Evolutionary conservation across 352 stramenopile species (phyloP).

Genomic region (Phytophthora citricola): DNA sequence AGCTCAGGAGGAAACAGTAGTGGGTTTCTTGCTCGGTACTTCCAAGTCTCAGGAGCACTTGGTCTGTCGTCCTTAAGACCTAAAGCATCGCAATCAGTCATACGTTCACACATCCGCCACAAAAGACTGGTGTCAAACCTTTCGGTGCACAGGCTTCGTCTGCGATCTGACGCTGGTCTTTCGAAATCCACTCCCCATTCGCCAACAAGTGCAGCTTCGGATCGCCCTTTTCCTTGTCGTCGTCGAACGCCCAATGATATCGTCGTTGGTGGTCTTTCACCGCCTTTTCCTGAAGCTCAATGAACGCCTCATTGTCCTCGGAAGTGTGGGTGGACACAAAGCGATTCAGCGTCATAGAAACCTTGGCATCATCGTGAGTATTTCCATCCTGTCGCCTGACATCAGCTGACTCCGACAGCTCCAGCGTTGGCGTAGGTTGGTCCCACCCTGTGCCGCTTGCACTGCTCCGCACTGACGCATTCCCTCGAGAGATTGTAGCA

Average conservation of each 20-base stretch:
- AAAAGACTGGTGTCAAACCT: slow-evolving; percentile 28
- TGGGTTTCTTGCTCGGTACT: slow-evolving; percentile 74
- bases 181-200: slow-evolving; percentile 79
- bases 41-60: slow-evolving; percentile 76
- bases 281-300: slow-evolving; percentile 75
- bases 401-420: not conserved
- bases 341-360: slow-evolving; percentile 64
- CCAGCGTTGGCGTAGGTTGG: slow-evolving; percentile 48
- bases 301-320: slow-evolving; percentile 86
- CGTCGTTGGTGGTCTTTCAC: slow-evolving; percentile 68
- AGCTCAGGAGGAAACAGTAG: slow-evolving; percentile 82
- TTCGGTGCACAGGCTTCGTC: slow-evolving; percentile 68
- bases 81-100: slow-evolving; percentile 21
- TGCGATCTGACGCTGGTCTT: slow-evolving; percentile 61
- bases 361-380: slow-evolving; percentile 13
- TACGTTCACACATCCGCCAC: not conserved
- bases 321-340: slow-evolving; percentile 88
- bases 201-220: slow-evolving; percentile 73
- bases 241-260: slow-evolving; percentile 86
- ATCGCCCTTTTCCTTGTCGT: slow-evolving; percentile 55
- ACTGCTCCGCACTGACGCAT: slow-evolving; percentile 28
- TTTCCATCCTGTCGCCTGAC: slow-evolving; percentile 1
- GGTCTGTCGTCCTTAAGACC: slow-evolving; percentile 66
- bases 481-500: slow-evolving; percentile 11
- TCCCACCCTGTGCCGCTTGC: slow-evolving; percentile 60